Conservation (phyloP, 768 basidiomycete species). For the Neoboletus brunneissimus region DNA sequence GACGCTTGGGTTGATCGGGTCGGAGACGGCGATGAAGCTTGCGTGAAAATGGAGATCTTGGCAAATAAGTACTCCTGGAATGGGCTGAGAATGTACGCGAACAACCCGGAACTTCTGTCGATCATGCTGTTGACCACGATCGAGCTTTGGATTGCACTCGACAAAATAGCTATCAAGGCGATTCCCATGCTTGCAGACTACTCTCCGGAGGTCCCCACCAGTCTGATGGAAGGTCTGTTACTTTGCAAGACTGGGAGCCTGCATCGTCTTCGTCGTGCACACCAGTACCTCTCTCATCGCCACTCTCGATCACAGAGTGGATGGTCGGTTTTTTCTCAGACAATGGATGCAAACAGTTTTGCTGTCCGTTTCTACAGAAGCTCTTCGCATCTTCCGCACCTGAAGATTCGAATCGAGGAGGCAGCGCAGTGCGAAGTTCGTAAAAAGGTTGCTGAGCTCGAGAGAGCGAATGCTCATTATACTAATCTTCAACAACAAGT, state of each 20-base stretch:
- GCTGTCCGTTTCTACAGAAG: too few relatives aligned
- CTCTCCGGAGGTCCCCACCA: slow-evolving; percentile 11
- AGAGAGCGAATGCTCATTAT: slow-evolving; percentile 20
- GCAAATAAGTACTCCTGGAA: slow-evolving; percentile 27
- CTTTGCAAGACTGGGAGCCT: slow-evolving; percentile 33
- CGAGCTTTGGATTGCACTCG: too few relatives aligned
- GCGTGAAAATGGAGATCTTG: not conserved
- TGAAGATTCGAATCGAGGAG: slow-evolving; percentile 30
- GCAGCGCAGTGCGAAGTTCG: slow-evolving; percentile 20
- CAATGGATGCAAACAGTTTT: not conserved
- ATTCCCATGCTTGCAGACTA: too few relatives aligned
- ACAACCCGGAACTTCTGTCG: too few relatives aligned
- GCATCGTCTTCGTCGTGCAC: not conserved
- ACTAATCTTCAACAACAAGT: slow-evolving; percentile 12
- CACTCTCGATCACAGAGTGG: slow-evolving; percentile 3
- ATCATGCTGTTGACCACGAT: too few relatives aligned
- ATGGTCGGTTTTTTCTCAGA: slow-evolving; percentile 36
- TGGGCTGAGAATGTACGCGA: slow-evolving; percentile 27
- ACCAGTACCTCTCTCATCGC: slow-evolving; percentile 33
- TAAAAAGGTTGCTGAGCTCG: slow-evolving; percentile 30
- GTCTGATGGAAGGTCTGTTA: slow-evolving; percentile 41
- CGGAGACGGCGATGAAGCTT: too few relatives aligned
- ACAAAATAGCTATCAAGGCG: too few relatives aligned
- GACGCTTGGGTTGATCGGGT: slow-evolving; percentile 36
- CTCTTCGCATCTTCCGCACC: slow-evolving; percentile 9